Percentiles rank a stretch among this genome's conserved stretches.
These are phyloP conservation scores for Talaromyces piceae DNA, from an alignment of 2,329 filamentous ascomycete genomes.

Conservation along the genomic window DNA sequence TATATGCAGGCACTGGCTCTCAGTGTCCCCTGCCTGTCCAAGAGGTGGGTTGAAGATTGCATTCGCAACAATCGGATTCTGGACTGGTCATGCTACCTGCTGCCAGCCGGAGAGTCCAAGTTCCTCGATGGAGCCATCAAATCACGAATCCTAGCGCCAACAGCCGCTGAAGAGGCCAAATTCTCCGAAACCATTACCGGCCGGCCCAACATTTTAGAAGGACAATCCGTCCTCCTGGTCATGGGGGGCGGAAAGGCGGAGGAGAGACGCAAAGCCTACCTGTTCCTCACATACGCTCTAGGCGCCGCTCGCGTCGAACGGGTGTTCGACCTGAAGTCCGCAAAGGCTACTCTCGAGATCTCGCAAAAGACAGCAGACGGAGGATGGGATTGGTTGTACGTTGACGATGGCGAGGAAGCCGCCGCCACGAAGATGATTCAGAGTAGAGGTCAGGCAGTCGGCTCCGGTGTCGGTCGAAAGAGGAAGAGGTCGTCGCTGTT, in stretches of 20 bases:
- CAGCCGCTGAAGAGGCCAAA: conserved; percentile 49
- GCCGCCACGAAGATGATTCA: conserved; percentile 43
- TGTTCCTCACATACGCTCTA: conserved; percentile 72
- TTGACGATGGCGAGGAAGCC: conserved; percentile 57
- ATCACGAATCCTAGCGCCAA: conserved; percentile 61
- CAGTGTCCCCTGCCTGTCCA: conserved; percentile 75
- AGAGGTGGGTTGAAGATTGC: conserved; percentile 73
- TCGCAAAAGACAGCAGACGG: conserved; percentile 34
- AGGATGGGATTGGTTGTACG: conserved; percentile 70
- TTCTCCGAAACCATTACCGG: conserved; percentile 51
- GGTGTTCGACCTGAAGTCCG: conserved; percentile 59
- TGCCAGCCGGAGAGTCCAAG: conserved; percentile 74
- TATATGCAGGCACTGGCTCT: conserved; percentile 92
- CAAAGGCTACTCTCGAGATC: conserved; percentile 51
- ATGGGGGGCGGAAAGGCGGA: conserved; percentile 57
- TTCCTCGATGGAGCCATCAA: conserved; percentile 70
- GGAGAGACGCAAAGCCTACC: conserved; percentile 61
- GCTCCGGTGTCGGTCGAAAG: conserved; percentile 20
- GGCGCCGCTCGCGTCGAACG: conserved; percentile 62
- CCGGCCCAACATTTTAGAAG: conserved; percentile 57
- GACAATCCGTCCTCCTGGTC: conserved; percentile 64
- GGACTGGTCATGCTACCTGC: conserved; percentile 72
- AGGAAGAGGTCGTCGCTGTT: conserved; percentile 38
- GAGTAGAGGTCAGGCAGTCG: conserved; percentile 8
- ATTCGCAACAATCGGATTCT: conserved; percentile 54